Percentiles rank a stretch among this genome's conserved stretches.
These are phyloP conservation scores for Monascus purpureus DNA, from an alignment of 495 filamentous ascomycete species.

Conservation along the genomic window DNA sequence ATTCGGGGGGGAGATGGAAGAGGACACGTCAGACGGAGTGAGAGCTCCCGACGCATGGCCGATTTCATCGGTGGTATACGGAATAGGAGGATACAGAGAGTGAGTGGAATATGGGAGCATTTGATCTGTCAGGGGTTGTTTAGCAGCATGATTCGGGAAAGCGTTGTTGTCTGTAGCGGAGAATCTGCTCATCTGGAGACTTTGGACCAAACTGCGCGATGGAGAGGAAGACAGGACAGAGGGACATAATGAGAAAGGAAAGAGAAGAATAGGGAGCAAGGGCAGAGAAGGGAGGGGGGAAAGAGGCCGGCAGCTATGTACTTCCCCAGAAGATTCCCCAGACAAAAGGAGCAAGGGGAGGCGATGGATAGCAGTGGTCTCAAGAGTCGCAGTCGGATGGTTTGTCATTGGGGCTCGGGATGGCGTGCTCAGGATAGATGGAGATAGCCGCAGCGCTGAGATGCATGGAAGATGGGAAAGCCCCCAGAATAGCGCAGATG, in stretches of 20 bases:
- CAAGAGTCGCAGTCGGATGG: too few relatives aligned
- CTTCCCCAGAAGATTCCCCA: too few relatives aligned
- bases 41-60: conserved; percentile 23
- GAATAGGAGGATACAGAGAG: conserved; percentile 32
- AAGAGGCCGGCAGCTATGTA: conserved; percentile 4
- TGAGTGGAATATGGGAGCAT: conserved; percentile 32
- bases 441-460: too few relatives aligned
- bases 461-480: conserved; percentile 2
- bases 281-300: conserved; percentile 5
- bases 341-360: too few relatives aligned
- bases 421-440: conserved; percentile 30
- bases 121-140: conserved; percentile 24
- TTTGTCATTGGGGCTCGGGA: conserved; percentile 26
- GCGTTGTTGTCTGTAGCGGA: conserved; percentile 21
- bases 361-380: too few relatives aligned
- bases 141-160: conserved; percentile 34
- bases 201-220: too few relatives aligned
- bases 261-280: not conserved
- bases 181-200: too few relatives aligned
- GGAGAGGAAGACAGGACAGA: not conserved
- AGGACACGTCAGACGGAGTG: conserved; percentile 33
- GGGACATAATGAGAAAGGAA: not conserved
- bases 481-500: not conserved
- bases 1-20: conserved; percentile 34
- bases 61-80: conserved; percentile 28